Conservation (phyloP, 805 yeast genomes). For the Nakazawaea wickerhamii region DNA sequence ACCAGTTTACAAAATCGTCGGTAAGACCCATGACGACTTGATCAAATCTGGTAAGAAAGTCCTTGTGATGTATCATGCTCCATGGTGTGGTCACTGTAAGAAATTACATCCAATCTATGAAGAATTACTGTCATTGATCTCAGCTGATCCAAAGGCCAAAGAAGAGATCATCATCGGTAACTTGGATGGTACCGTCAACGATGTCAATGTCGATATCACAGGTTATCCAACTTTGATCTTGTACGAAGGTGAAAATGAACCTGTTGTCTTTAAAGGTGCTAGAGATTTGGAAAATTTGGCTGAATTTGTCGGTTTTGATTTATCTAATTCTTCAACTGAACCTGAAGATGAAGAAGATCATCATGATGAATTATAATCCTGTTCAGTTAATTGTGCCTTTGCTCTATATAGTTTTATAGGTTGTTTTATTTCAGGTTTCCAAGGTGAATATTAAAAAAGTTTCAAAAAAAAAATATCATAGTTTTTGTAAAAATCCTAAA, state of each 20-base stretch:
- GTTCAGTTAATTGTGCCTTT: neutral
- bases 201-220: conserved; percentile 66
- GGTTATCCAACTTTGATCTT: conserved; percentile 93
- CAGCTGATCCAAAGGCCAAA: conserved; percentile 40
- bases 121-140: conserved; percentile 71
- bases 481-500: neutral
- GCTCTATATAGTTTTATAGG: neutral
- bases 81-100: conserved; percentile 98
- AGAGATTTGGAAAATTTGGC: conserved; percentile 73
- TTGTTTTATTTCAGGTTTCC: neutral
- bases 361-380: conserved; percentile 15
- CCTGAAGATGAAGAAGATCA: conserved; percentile 24
- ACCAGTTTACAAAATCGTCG: conserved; percentile 60
- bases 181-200: conserved; percentile 86
- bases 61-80: conserved; percentile 89
- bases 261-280: conserved; percentile 59
- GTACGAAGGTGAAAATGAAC: conserved; percentile 80
- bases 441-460: neutral
- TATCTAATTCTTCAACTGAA: conserved; percentile 26
- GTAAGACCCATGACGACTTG: conserved; percentile 62
- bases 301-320: conserved; percentile 65
- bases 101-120: conserved; percentile 84
- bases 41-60: conserved; percentile 62
- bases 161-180: conserved; percentile 71
- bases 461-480: too few relatives aligned